Evolutionary conservation across 1,139 yeast species (phyloP).

Genomic region (Geotrichum citri-aurantii): DNA sequence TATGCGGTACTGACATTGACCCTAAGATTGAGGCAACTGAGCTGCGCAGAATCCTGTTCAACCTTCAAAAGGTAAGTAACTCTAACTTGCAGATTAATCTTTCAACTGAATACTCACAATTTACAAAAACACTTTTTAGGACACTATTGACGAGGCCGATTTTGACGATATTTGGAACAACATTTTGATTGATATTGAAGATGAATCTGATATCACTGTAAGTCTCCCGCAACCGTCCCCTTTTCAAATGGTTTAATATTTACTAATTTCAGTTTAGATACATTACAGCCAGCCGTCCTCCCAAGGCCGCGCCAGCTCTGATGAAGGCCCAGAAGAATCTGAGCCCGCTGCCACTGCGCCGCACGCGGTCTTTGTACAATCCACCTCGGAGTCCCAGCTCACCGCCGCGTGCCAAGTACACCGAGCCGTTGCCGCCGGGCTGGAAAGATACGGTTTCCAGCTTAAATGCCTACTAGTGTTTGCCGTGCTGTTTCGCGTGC

Average conservation of each 20-base stretch:
- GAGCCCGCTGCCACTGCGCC: not conserved
- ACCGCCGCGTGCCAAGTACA: slow-evolving; percentile 29
- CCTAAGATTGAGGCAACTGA: slow-evolving; percentile 37
- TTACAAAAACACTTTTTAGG: no score
- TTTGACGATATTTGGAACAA: slow-evolving; percentile 78
- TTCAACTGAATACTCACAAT: not conserved
- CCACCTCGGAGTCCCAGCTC: slow-evolving; percentile 33
- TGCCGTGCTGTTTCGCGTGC: not conserved
- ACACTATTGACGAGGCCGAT: slow-evolving; percentile 56
- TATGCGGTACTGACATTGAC: slow-evolving; percentile 48
- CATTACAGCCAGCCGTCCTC: slow-evolving; percentile 15
- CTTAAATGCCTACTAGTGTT: slow-evolving; percentile 8
- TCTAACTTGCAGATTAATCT: not conserved
- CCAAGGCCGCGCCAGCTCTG: slow-evolving; percentile 6
- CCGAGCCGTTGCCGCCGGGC: slow-evolving; percentile 1
- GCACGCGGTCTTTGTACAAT: slow-evolving; percentile 33
- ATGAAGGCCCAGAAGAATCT: not conserved
- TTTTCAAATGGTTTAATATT: slow-evolving; percentile 2
- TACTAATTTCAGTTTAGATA: slow-evolving; percentile 9
- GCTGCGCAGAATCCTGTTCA: slow-evolving; percentile 25
- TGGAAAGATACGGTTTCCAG: slow-evolving; percentile 12
- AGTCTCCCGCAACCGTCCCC: slow-evolving; percentile 45
- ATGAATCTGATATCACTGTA: slow-evolving; percentile 75
- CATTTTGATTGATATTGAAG: slow-evolving; percentile 57
- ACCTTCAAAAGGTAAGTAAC: slow-evolving; percentile 25